Base-by-base conservation (phyloP, 495 filamentous ascomycete species). In the Aspergillus nidulans region DNA sequence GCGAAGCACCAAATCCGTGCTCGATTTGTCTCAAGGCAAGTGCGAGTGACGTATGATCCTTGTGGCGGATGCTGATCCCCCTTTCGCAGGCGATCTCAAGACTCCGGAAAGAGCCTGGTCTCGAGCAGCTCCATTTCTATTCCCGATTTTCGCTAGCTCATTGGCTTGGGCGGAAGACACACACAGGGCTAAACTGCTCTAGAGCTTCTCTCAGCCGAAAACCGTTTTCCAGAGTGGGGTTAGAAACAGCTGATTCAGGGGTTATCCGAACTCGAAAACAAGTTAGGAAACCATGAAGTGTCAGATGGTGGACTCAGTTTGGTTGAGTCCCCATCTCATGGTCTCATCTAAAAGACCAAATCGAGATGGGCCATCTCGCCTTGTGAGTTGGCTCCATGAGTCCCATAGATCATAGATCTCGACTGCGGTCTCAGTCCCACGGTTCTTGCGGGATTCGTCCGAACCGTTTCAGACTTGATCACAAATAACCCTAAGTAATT, bases 221-320 rank as follows among this genome's bases (percentile, higher is more conserved):
- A 58, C 55, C 59, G 59, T 62, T 62, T 56, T 49, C 47, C 51
- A 24, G 26, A 44, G 55, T 62, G 59, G 59, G 41, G 47, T 41
- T 43, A 34, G 23, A 42, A 50, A 44, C 38, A 49, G 47, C 36
- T 57, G 45, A 45, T 59, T 59, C 51, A 53, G 53, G 53, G 53
- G 49, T 42, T 49, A 26, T 38, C n/a, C 21, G 32, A 18, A 6
- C 39, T 34, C 30, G 30, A 34, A 34, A 34, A 34, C 45, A 46
- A 40, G 41, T 8, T 41, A 13, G 38, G 23, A 19, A 32, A 16
- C 30, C 25, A 52, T 18, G 49, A 32, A 42, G 49, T 39, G 32
- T 43, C 41, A 24, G 36, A 16, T n/a, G 15, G 16, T 39, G 32
- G 20, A 12, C 30, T 34, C 30, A 12, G 3, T 2, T 6, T 34